These are phyloP conservation scores for Cystobasidium tubakii DNA, from an alignment of 768 basidiomycete genomes.

Conservation along the genomic window DNA sequence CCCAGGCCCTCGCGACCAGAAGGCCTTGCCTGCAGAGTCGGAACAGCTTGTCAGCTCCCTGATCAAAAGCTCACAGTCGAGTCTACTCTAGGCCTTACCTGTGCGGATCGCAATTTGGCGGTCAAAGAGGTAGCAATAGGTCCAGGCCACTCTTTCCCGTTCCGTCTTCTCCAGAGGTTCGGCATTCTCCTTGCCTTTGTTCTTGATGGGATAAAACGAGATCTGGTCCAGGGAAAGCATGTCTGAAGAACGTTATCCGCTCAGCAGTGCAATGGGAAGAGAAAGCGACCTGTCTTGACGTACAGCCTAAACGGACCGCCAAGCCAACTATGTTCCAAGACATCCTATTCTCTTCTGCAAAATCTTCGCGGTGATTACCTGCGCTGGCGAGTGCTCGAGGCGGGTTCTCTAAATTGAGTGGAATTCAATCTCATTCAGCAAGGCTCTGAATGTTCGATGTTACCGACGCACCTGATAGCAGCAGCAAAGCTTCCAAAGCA, in stretches of 20 bases:
- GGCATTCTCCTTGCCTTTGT: background rate
- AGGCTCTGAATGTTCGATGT: background rate
- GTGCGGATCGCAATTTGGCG: slow-evolving; percentile 41
- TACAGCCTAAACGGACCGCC: slow-evolving; percentile 32
- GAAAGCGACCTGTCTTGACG: background rate
- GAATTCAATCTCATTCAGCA: background rate
- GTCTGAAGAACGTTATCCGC: background rate
- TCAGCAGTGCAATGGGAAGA: background rate
- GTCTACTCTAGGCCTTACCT: slow-evolving; percentile 18
- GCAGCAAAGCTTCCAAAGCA: slow-evolving; percentile 41
- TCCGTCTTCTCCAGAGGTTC: slow-evolving; percentile 33
- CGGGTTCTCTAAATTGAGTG: slow-evolving; percentile 33
- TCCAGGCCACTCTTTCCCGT: slow-evolving; percentile 43
- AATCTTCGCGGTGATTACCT: background rate
- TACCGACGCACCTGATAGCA: slow-evolving; percentile 36
- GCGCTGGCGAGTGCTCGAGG: slow-evolving; percentile 35
- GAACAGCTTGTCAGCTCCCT: too few relatives aligned
- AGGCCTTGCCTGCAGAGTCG: slow-evolving; percentile 38
- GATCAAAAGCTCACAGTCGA: too few relatives aligned
- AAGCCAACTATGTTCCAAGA: slow-evolving; percentile 38
- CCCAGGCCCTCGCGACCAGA: slow-evolving; percentile 42
- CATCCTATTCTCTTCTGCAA: slow-evolving; percentile 37
- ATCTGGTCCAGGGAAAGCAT: slow-evolving; percentile 37
- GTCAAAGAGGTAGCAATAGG: slow-evolving; percentile 40
- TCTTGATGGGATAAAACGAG: background rate